Base-by-base conservation (phyloP, 176 grass and related monocot species). In the Chrysopogon serrulatus region DNA sequence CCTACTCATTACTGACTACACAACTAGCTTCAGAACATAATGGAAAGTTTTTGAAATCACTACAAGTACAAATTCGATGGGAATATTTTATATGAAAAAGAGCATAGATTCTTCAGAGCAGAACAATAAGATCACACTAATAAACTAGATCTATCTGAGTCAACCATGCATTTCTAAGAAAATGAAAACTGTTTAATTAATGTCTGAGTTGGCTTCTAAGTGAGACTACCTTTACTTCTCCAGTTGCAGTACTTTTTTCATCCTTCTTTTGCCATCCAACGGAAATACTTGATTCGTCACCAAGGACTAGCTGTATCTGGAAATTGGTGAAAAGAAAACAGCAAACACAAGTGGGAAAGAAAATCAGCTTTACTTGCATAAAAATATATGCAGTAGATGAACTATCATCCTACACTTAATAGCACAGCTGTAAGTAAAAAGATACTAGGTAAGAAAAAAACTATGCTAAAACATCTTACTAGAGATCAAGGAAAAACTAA, bases 181-280 rank as follows among this genome's bases (percentile, higher is more conserved):
- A 45, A 35, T 27, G 36, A 5, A 18, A 24, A 61, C 24, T 77
- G 49, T 37, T 54, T 67, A 39, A 77, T 53, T 69, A 15, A 74
- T n/a, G 28, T 76, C 42, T 19, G 8, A 85, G 27, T 63, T 81
- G 10, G 30, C 59, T 54, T 42, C 35, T 63, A 78, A 74, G 54
- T 30, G 80, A 79, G 43, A 85, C 64, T 89, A 99, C 96, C 93
- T 99, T 99, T 78, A 99, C 68, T 90, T 94, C 91, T 87, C 93
- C 96, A 56, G 93, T 62, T 17, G 96, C 93, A 75, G 93, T 89
- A 84, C 28, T 79, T 43, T 94, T 99, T 90, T 99, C 93, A 79
- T 94, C 91, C 88, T 94, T 92, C 85, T 90, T 95, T 87, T 96
- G 91, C 96, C 96, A 99, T 85, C 93, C 96, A 65, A 90, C 93